These are phyloP conservation scores for Calonectria honghensis DNA, from an alignment of 2,329 filamentous ascomycete species.

Conservation along the genomic window DNA sequence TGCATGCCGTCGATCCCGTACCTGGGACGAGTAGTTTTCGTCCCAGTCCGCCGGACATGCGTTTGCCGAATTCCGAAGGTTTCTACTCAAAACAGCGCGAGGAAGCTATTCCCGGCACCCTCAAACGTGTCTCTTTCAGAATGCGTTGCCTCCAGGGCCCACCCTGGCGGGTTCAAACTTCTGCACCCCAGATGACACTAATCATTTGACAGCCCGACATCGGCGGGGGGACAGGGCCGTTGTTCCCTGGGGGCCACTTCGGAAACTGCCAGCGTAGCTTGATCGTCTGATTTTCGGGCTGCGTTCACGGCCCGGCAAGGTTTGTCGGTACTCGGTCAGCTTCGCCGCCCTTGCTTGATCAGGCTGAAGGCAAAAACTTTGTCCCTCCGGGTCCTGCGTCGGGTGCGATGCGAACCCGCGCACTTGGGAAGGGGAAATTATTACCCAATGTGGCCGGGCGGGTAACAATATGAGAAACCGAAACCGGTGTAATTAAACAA, in stretches of 20 bases:
- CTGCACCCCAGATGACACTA: slow-evolving; percentile 21
- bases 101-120: slow-evolving; percentile 11
- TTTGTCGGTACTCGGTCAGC: background rate
- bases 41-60: background rate
- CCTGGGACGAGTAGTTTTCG: background rate
- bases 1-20: slow-evolving; percentile 37
- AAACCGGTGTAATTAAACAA: background rate
- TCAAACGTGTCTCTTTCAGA: slow-evolving; percentile 14
- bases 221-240: background rate
- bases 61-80: slow-evolving; percentile 3
- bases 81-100: slow-evolving; percentile 7
- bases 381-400: slow-evolving; percentile 1
- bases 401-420: background rate
- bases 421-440: background rate
- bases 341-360: background rate
- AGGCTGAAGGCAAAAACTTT: background rate
- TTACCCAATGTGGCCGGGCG: background rate
- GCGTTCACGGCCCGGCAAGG: background rate
- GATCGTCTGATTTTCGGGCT: slow-evolving; percentile 19
- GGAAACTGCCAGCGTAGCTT: slow-evolving; percentile 7
- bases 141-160: slow-evolving; percentile 1
- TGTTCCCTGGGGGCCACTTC: background rate
- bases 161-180: background rate
- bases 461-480: background rate
- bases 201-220: slow-evolving; percentile 3